These are phyloP conservation scores for Cucumis hystrix DNA, from an alignment of 306 rosid species.

Conservation along the genomic window DNA sequence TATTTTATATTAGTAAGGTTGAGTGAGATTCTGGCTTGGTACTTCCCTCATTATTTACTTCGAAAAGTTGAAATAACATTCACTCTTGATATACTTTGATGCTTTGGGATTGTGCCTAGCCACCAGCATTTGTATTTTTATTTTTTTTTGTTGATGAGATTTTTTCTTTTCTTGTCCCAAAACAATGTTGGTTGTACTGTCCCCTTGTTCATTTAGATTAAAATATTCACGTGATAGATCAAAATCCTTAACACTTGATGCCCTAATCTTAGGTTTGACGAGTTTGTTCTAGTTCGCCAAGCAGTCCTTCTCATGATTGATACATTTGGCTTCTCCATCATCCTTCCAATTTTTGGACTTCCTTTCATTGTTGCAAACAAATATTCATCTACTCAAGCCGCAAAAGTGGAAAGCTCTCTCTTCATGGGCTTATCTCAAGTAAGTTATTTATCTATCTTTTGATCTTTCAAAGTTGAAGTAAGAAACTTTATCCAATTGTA, in stretches of 20 bases:
- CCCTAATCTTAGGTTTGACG: constrained; percentile 66
- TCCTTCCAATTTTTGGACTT: constrained; percentile 76
- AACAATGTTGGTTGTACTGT: background rate
- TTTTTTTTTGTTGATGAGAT: background rate
- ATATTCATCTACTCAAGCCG: constrained; percentile 6
- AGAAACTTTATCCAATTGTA: background rate
- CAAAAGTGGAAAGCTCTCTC: constrained; percentile 23
- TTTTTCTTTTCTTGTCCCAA: background rate
- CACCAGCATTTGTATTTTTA: background rate
- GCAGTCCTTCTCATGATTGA: constrained; percentile 78
- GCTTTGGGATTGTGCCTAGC: background rate
- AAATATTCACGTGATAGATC: background rate
- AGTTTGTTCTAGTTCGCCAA: constrained; percentile 70
- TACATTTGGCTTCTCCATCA: constrained; percentile 80
- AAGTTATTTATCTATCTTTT: constrained; percentile 21
- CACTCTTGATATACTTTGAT: background rate
- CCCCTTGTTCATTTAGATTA: background rate
- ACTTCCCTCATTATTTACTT: background rate
- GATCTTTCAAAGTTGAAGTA: background rate
- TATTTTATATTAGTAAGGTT: background rate
- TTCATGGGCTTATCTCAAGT: constrained; percentile 54
- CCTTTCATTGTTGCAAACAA: constrained; percentile 55
- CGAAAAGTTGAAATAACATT: background rate
- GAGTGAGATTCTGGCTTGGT: background rate
- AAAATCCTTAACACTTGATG: background rate